Base-by-base conservation (phyloP, 768 basidiomycete genomes). In the Punctularia strigosozonata region DNA sequence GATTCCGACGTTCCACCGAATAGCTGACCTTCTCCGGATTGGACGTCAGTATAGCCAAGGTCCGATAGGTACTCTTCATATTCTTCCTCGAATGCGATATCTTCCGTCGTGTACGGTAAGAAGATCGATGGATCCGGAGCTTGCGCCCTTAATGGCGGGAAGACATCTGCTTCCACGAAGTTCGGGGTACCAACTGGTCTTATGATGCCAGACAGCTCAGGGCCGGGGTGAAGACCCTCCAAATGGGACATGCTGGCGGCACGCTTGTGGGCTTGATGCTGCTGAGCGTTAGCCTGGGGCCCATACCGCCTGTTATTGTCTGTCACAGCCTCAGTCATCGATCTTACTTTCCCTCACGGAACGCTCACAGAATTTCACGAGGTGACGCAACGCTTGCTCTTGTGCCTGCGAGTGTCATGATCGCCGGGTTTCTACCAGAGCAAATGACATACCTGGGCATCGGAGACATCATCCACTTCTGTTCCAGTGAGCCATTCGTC, bases 401-500 rank as follows among this genome's bases (percentile, higher is more conserved):
- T 97, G 91, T 14, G 87, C 83, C 89, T 95, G 50, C 35, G 36
- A 36, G 31, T 39, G 30, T 26, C 19, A 35, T 20, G 33, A 30
- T 39, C 22, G 41, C 22, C 15, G 23, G 36, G 26, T 37, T 17
- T 38, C 32, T 20, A 15, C 24, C 25, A 45, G 26, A 41, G 46
- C 21, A 19, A 22, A 25, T 37, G 36, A 50, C 63, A 48, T 47
- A 90, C 90, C 63, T 88, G 77, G 22, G 94, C 90, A 50, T 94
- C 94, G n/a, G 79, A 66, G 38, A 80, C 83, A 46, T 87, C 86
- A 46, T 98, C 94, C 7, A 87, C 79, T 56, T 98, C 94, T 12
- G 78, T 79, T 1, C 88, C 88, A 10, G 90, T 84, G 30, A 99
- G 69, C 95, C 95, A 99, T 52, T 98, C 95, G 57, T 99, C 95